Percentiles rank a stretch among this genome's conserved stretches.
Evolutionary conservation across 2,329 filamentous ascomycete species (phyloP).

Genomic region (Calonectria montana): DNA sequence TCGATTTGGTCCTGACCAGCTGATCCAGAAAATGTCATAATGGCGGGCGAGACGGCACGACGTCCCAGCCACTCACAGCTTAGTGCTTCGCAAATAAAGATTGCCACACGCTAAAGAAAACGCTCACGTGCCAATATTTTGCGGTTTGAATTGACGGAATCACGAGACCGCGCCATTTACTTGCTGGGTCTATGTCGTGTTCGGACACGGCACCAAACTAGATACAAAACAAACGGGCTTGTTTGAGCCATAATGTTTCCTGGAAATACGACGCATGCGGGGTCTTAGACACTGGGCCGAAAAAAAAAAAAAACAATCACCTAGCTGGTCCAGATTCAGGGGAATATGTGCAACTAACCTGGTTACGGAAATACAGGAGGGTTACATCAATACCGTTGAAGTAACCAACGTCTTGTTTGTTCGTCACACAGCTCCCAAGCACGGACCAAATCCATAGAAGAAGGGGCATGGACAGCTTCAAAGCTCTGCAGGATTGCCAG

Average conservation of each 20-base stretch:
- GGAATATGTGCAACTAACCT: not conserved
- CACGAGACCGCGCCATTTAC: not conserved
- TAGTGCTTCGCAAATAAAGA: not conserved
- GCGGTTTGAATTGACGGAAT: not conserved
- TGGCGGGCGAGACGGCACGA: slow-evolving; percentile 16
- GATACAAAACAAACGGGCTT: not conserved
- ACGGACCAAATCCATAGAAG: not conserved
- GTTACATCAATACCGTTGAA: not conserved
- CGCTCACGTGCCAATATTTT: not conserved
- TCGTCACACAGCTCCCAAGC: not conserved
- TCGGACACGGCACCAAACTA: not conserved
- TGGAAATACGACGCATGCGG: slow-evolving; percentile 4
- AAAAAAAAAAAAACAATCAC: not conserved
- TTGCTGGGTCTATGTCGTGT: not conserved
- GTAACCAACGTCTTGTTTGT: not conserved
- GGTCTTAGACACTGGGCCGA: not conserved
- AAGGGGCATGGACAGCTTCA: no score
- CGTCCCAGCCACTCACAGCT: slow-evolving; percentile 1
- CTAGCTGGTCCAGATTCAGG: not conserved
- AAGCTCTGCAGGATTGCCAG: no score
- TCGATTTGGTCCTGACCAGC: not conserved
- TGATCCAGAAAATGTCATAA: not conserved
- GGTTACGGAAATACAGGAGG: not conserved
- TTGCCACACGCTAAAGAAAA: not conserved
- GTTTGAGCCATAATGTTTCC: not conserved